Base-by-base conservation (phyloP, 345 rosid species). In the Hibiscus trionum region DNA sequence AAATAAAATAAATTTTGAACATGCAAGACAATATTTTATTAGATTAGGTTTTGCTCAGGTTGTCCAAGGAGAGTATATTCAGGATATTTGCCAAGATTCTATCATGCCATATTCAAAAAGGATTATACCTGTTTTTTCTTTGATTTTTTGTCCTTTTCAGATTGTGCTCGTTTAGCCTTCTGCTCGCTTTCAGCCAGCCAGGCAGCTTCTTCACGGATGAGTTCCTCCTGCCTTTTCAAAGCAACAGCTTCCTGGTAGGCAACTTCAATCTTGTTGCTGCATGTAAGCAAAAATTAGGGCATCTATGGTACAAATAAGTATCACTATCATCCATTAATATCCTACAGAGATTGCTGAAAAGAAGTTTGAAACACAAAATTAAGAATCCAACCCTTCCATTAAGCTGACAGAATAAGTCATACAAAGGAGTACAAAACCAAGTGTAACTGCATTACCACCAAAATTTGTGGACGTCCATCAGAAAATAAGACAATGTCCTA, bases 201-300 rank as follows among this genome's bases (percentile, higher is more conserved):
- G 7, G 87, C 93, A 75, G 84, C 95, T 83, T 94, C 97, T 83
- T 93, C 98, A 68, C 96, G 97, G 62, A 94, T 94, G 73, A 94
- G 89, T 83, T 91, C 96, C 74, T 94, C 98, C 80, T 94, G 98
- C 86, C 89, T 87, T 82, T 82, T 88, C 85, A 85, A 80, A 60
- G 98, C 96, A 81, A 90, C 90, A 47, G 96, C 93, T 80, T 94
- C 98, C 90, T 90, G 95, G 79, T 94, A 90, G 69, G 98, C 87
- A 82, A 81, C 90, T 81, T 91, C 96, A 80, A 91, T 88, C 81
- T 89, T 91, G 78, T 84, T 87, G 86, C 97, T 91, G 87, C 63
- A 82, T 4, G 17, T 12, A 77, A 73, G 11, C 39, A 69, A 63
- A 77, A 75, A 27, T 72, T 66, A 75, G 66, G 21, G 61, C 19